Base-by-base conservation (phyloP, 345 rosid genomes). In the Nasturtium officinale region DNA sequence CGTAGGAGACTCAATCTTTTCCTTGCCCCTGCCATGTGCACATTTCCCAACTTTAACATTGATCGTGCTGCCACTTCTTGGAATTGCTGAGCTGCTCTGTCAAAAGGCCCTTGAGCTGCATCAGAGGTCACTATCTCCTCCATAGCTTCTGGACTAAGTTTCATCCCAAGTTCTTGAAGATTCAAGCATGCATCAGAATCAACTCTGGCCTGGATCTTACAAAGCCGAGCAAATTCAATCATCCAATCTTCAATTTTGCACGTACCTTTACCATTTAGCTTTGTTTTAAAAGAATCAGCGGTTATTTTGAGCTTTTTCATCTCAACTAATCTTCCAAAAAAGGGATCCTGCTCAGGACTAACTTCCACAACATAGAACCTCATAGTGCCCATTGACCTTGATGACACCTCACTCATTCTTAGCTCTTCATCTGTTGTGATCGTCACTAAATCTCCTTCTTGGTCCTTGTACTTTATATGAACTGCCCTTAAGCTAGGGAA, bases 11-110 rank as follows among this genome's bases (percentile, higher is more conserved):
- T 84, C 37, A 90, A 77, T 61, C 81, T 85, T 80, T 89, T 94
- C 74, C 85, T 87, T 67, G 96, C 96, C 74, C 87, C 80, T 57
- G 91, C 85, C 89, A 94, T 85, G 85, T 88, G 87, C 78, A 88
- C 84, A 62, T 95, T 86, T 57, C 99, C 99, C 87, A 93, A 83
- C 76, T 88, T 87, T 80, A 95, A 83, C 84, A 95, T 79, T 67
- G 96, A 96, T 65, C 89, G 74, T 43, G 97, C 96, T 52, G 96
- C 86, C 84, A 88, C 81, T 80, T 91, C 96, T 83, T 88, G 97
- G 78, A 89, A 94, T 54, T 86, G 91, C 46, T 82, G 87, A 6
- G 93, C 96, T 20, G 96, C 97, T 65, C 45, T 56, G 65, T 84
- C 83, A 10, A 95, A 91, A 63, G 85, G 85, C 47, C 55, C 76